A percentile compares a stretch with the other conserved stretches of the same genome.
Evolutionary conservation across 1,284 basidiomycete genomes (phyloP).

Genomic region (Cerioporus squamosus): DNA sequence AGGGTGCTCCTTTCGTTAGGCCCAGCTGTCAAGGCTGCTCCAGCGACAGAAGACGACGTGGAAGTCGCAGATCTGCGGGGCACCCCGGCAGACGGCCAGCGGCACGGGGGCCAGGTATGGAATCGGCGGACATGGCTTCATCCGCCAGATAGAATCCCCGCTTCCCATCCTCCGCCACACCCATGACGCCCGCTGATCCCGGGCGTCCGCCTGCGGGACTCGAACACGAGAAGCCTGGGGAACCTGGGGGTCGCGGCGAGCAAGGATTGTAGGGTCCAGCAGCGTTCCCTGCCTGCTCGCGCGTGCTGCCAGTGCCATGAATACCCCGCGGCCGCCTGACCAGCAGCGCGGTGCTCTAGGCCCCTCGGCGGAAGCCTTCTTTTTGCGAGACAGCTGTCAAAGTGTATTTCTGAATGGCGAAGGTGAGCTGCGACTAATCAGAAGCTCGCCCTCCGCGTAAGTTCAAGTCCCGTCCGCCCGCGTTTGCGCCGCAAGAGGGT

Average conservation of each 20-base stretch:
- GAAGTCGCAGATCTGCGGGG: too few relatives aligned
- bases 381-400: constrained; percentile 7
- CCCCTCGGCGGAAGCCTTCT: constrained; percentile 5
- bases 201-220: background rate
- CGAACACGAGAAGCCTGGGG: too few relatives aligned
- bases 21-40: too few relatives aligned
- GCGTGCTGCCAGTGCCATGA: too few relatives aligned
- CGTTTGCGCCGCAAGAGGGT: constrained; percentile 15
- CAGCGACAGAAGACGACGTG: too few relatives aligned
- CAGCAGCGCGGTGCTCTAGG: constrained; percentile 2
- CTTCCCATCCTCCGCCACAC: background rate
- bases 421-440: background rate
- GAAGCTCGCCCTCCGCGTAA: constrained; percentile 6
- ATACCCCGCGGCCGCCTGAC: background rate
- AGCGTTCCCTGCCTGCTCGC: too few relatives aligned
- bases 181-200: background rate
- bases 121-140: background rate
- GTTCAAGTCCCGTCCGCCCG: constrained; percentile 16
- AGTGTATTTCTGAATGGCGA: constrained; percentile 5
- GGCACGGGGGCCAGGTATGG: background rate
- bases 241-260: too few relatives aligned
- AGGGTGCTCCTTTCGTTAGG: too few relatives aligned
- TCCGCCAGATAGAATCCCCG: background rate
- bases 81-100: too few relatives aligned
- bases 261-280: too few relatives aligned